phyloP scores from a whole-genome alignment of 768 basidiomycete species.

The Lentinus brumalis region DNA sequence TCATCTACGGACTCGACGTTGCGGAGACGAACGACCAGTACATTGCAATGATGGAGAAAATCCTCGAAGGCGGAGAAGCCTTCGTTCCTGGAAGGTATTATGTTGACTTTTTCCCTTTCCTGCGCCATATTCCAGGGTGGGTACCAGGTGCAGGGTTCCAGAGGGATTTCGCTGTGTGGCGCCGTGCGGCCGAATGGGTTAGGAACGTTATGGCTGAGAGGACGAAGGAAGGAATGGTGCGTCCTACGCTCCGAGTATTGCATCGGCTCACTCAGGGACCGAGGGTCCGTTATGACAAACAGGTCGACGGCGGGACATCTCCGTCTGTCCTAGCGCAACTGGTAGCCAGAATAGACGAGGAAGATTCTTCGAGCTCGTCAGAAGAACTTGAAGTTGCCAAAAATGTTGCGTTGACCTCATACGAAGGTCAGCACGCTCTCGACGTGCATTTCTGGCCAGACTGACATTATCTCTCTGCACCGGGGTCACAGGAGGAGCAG shows the following conservation, averaged over 20 bases:
- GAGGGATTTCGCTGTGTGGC: neutral
- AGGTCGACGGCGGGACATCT: neutral
- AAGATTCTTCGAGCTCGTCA: neutral
- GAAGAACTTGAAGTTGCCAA: neutral
- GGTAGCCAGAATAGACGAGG: neutral
- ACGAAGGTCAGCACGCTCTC: neutral
- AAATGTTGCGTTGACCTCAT: neutral
- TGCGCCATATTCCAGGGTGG: conserved; percentile 4
- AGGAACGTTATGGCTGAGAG: neutral
- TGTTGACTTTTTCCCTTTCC: conserved; percentile 1
- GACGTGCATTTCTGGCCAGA: neutral
- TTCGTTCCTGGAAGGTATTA: neutral
- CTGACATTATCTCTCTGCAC: neutral
- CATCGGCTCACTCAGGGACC: too few species aligned
- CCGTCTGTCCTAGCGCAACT: neutral
- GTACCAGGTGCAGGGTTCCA: conserved; percentile 5
- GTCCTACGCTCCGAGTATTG: neutral
- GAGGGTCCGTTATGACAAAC: neutral
- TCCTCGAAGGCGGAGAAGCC: neutral
- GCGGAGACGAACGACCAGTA: conserved; percentile 7
- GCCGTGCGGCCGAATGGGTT: neutral
- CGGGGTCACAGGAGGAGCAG: conserved; percentile 12
- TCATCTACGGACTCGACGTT: conserved; percentile 4
- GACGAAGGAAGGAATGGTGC: neutral
- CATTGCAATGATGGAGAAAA: conserved; percentile 15